Evolutionary conservation across 768 basidiomycete genomes (phyloP).

Genomic region (Auriscalpium vulgare): DNA sequence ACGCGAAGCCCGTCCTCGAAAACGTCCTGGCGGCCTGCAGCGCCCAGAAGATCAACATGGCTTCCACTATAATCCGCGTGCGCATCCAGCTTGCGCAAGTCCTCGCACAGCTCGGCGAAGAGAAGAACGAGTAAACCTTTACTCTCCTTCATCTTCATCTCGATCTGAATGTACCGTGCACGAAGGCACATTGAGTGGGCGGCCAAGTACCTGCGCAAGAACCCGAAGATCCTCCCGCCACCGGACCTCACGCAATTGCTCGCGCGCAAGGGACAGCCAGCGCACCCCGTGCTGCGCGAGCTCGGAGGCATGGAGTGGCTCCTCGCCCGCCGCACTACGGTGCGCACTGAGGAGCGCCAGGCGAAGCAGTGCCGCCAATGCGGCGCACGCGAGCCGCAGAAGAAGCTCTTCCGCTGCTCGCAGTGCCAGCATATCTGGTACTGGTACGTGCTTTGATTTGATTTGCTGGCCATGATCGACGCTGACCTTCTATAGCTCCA

Average conservation of each 20-base stretch:
- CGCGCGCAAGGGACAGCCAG: slow-evolving; percentile 4
- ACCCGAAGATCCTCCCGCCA: slow-evolving; percentile 1
- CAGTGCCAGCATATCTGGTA: slow-evolving; percentile 20
- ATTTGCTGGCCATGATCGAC: background rate
- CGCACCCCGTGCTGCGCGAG: slow-evolving; percentile 10
- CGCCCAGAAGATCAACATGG: background rate
- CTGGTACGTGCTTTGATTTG: slow-evolving; percentile 12
- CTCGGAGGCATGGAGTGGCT: slow-evolving; percentile 19
- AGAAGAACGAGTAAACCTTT: slow-evolving; percentile 6
- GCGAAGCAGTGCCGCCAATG: slow-evolving; percentile 16
- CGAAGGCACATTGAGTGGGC: slow-evolving; percentile 7
- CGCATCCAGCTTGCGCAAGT: slow-evolving; percentile 13
- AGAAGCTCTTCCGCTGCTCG: slow-evolving; percentile 14
- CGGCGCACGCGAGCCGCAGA: slow-evolving; percentile 11
- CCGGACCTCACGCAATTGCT: background rate
- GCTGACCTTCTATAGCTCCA: slow-evolving; percentile 10
- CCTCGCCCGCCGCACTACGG: slow-evolving; percentile 5
- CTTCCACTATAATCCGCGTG: background rate
- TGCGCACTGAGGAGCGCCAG: slow-evolving; percentile 12
- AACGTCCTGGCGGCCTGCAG: background rate
- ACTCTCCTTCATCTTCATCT: background rate
- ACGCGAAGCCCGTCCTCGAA: slow-evolving; percentile 2
- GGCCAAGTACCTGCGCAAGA: slow-evolving; percentile 18
- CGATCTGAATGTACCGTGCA: no score
- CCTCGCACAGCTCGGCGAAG: slow-evolving; percentile 8